Conservation (phyloP, 768 basidiomycete genomes). For the Tephrocybe sp. region DNA sequence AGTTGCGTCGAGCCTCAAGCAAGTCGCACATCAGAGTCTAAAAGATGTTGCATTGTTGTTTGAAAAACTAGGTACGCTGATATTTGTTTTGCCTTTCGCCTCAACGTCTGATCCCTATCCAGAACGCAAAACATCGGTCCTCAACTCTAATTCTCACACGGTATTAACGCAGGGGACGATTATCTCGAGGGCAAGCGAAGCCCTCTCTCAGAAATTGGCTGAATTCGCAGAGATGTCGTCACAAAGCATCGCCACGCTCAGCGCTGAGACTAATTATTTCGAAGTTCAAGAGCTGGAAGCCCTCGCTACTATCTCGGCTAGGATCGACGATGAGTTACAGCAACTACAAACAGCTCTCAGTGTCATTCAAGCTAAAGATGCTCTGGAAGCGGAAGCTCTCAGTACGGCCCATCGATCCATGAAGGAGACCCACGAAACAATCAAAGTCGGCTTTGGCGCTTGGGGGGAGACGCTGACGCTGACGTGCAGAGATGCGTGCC, state of each 20-base stretch:
- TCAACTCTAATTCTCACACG: slow-evolving; percentile 61
- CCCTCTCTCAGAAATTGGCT: slow-evolving; percentile 55
- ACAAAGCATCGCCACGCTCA: slow-evolving; percentile 52
- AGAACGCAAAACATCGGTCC: slow-evolving; percentile 73
- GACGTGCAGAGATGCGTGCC: slow-evolving; percentile 45
- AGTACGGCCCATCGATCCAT: slow-evolving; percentile 44
- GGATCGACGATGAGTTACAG: slow-evolving; percentile 57
- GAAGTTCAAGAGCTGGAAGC: slow-evolving; percentile 54
- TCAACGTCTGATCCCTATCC: slow-evolving; percentile 10
- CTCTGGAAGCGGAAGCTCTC: slow-evolving; percentile 51
- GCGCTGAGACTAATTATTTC: slow-evolving; percentile 53
- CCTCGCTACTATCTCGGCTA: slow-evolving; percentile 45
- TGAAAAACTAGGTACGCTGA: slow-evolving; percentile 72
- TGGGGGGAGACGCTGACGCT: slow-evolving; percentile 55
- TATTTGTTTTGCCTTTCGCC: neutral
- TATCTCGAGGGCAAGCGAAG: slow-evolving; percentile 50
- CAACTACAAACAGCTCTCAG: slow-evolving; percentile 50
- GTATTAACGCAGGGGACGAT: slow-evolving; percentile 62
- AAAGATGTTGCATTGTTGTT: slow-evolving; percentile 71
- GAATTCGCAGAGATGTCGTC: slow-evolving; percentile 58
- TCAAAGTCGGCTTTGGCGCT: slow-evolving; percentile 48
- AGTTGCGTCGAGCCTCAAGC: slow-evolving; percentile 71
- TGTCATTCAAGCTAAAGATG: slow-evolving; percentile 55
- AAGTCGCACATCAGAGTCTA: slow-evolving; percentile 63
- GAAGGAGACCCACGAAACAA: slow-evolving; percentile 47